A percentile compares a stretch with the other conserved stretches of the same genome.
phyloP scores from a whole-genome alignment of 257 asterid species.

The Leptodermis oblonga region DNA sequence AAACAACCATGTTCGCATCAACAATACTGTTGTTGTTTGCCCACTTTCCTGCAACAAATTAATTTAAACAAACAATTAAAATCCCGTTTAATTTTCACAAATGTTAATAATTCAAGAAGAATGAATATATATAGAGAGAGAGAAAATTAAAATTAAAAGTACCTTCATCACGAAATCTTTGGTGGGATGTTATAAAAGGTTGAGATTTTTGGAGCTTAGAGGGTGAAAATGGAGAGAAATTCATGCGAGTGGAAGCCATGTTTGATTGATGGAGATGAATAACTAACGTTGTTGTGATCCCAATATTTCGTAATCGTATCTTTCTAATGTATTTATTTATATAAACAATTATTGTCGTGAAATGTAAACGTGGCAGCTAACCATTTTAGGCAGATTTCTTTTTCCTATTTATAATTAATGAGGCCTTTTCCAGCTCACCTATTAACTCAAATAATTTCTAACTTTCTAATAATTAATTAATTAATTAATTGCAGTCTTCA shows the following conservation, averaged over 20 bases:
- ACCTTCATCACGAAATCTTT: constrained; percentile 38
- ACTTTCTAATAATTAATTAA: too few species aligned
- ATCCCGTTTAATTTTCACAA: not conserved
- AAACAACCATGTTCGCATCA: constrained; percentile 36
- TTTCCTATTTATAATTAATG: too few species aligned
- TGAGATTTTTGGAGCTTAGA: constrained; percentile 25
- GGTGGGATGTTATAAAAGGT: constrained; percentile 26
- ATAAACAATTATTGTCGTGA: not conserved
- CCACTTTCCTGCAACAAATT: constrained; percentile 25
- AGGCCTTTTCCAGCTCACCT: too few species aligned
- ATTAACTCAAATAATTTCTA: too few species aligned
- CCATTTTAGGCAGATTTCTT: not conserved
- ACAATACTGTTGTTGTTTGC: constrained; percentile 26
- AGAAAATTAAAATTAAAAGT: not conserved
- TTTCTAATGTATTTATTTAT: not conserved
- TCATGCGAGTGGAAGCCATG: constrained; percentile 24
- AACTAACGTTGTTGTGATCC: not conserved
- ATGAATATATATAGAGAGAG: too few species aligned
- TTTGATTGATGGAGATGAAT: not conserved
- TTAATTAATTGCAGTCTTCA: too few species aligned
- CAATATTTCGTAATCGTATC: not conserved
- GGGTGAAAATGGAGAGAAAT: constrained; percentile 14
- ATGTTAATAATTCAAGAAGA: too few species aligned
- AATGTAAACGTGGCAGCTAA: not conserved
- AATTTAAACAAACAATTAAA: not conserved